phyloP scores from a whole-genome alignment of 106 monocot species.

The Dendrobium huoshanense region DNA sequence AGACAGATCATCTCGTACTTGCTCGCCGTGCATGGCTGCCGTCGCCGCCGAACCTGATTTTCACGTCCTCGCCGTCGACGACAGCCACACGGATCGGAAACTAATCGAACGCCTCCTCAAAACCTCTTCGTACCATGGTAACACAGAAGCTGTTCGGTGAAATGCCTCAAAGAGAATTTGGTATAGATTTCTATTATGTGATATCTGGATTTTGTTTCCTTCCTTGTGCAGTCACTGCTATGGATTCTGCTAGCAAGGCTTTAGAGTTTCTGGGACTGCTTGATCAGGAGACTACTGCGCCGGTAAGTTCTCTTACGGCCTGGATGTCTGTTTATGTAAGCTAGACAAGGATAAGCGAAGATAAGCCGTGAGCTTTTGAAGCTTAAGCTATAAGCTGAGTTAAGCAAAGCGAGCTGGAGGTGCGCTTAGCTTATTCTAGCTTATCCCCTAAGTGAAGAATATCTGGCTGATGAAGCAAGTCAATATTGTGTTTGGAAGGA shows the following conservation, averaged over 20 bases:
- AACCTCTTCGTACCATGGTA: slow-evolving; percentile 72
- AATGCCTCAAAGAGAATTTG: not conserved
- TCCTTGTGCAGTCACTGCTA: slow-evolving; percentile 38
- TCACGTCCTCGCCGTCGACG: slow-evolving; percentile 72
- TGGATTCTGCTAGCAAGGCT: slow-evolving; percentile 69
- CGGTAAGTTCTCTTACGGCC: slow-evolving; percentile 7
- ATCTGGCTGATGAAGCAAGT: too few species aligned
- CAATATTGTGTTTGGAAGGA: too few species aligned
- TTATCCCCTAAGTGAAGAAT: too few species aligned
- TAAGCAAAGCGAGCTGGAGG: too few species aligned
- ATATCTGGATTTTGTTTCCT: not conserved
- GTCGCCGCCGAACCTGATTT: slow-evolving; percentile 23
- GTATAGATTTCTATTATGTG: not conserved
- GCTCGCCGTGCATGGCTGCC: slow-evolving; percentile 16
- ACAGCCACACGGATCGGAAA: slow-evolving; percentile 59
- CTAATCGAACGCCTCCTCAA: slow-evolving; percentile 64
- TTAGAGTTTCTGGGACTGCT: slow-evolving; percentile 55
- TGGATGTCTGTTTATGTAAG: not conserved
- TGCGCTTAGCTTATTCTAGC: too few species aligned
- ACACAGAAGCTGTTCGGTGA: not conserved
- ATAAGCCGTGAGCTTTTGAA: too few species aligned
- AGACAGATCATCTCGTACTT: not conserved
- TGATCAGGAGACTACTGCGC: slow-evolving; percentile 14
- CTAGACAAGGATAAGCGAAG: too few species aligned
- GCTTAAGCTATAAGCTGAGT: too few species aligned